Conservation (phyloP, 2,329 filamentous ascomycete species). For the Arthroderma sp. region DNA sequence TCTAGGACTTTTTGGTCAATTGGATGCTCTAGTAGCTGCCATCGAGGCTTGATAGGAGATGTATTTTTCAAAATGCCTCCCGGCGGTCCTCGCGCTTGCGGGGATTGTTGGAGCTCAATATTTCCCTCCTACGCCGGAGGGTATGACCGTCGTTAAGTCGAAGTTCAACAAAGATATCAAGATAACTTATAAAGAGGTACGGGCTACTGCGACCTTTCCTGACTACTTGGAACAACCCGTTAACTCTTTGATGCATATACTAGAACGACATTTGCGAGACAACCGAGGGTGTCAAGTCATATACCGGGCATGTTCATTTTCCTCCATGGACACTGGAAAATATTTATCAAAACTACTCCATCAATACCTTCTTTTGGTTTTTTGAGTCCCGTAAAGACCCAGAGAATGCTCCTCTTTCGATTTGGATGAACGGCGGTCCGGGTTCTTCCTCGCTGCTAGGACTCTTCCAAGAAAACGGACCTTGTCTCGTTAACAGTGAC, state of each 20-base stretch:
- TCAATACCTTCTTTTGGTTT: conserved; percentile 29
- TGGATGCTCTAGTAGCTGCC: no score
- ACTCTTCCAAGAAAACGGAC: conserved; percentile 31
- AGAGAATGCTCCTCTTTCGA: conserved; percentile 29
- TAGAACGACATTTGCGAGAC: conserved; percentile 10
- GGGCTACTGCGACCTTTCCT: neutral
- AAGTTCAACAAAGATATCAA: conserved; percentile 25
- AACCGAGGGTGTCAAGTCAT: conserved; percentile 9
- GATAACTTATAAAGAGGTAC: conserved; percentile 36
- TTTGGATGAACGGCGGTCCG: conserved; percentile 37
- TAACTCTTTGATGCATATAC: neutral
- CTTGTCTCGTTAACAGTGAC: conserved; percentile 30
- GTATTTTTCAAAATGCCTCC: conserved; percentile 2
- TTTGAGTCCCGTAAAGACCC: conserved; percentile 36
- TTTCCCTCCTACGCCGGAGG: conserved; percentile 30
- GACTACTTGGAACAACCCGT: neutral
- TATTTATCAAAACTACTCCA: conserved; percentile 8
- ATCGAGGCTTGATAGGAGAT: neutral
- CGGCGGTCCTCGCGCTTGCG: conserved; percentile 1
- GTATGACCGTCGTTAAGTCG: conserved; percentile 29
- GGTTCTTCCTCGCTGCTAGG: conserved; percentile 32
- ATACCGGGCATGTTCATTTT: conserved; percentile 11
- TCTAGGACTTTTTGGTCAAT: no score
- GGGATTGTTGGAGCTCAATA: conserved; percentile 2
- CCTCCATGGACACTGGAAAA: conserved; percentile 8